Evolutionary conservation across 2,329 filamentous ascomycete species (phyloP), one percentile per base, ranked within the genome.

Genomic region (Aspergillus chevalieri): DNA sequence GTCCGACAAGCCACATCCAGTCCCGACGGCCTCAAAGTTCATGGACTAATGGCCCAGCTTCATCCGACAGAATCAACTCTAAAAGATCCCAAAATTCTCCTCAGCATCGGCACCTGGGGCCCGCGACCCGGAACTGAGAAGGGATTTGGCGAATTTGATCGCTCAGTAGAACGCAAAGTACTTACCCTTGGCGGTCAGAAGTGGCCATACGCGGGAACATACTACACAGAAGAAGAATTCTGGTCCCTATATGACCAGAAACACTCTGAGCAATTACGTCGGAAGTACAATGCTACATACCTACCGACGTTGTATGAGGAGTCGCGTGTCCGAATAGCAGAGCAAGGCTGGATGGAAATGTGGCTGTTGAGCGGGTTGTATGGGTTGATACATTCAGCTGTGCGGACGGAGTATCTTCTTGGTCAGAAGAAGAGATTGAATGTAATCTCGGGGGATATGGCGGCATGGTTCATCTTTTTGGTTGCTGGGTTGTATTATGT

Each of bases 1-100:
- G 53, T 80, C 21, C 49, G 50, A 10, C 60, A 59, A 48, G 58
- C 51, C 2, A 43, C 42, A 26, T 12, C 12, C 9, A 8, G 9
- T 14, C 34, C 34, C 6, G 17, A 14, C 9, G 38, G 38, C 5
- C 4, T 9, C 9, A 21, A 41, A 12, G 9, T 43, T 14, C 42
- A 43, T 14, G 14, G 42, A 6, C 42, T 43, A 6, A 26, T 43
- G 22, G 42, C 42, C 21, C 22, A 43, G 12, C 42, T 14, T 8
- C 6, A 43, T 28, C 12, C 42, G 14, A 1, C 7, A 8, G 24
- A 30, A 8, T 15, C 21, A n/a, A 4, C 12, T 14, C 10, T 2
- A 6, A 15, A 14, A 9, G 14, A 43, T 5, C 22, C 42, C 2
- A 22, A 43, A 9, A 30, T 43, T 14, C 21, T 43, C 12, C 22